Evolutionary conservation across 306 rosid genomes (phyloP).

Genomic region (Urtica urens): DNA sequence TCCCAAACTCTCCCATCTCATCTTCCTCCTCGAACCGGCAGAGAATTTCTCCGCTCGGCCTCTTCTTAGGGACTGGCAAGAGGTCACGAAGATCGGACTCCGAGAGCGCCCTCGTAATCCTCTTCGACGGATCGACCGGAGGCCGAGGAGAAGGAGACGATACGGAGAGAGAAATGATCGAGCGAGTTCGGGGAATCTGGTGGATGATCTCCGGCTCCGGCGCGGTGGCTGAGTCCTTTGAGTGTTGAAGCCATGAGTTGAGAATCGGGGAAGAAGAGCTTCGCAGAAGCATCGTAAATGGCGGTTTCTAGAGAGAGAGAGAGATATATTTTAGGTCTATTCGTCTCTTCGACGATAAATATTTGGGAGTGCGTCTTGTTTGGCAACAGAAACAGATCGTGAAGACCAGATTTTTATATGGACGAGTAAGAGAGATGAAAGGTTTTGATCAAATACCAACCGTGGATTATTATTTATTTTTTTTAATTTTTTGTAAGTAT

Average conservation of each 20-base stretch:
- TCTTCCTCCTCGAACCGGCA: constrained; percentile 18
- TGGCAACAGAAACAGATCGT: neutral
- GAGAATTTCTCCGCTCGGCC: constrained; percentile 13
- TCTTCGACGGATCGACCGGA: neutral
- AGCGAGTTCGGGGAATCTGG: constrained; percentile 12
- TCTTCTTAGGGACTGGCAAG: constrained; percentile 8
- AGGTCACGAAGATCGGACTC: constrained; percentile 24
- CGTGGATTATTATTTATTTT: constrained; percentile 16
- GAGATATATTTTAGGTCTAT: neutral
- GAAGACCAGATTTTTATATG: constrained; percentile 9
- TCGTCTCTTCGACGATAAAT: too few relatives aligned
- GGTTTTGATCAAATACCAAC: constrained; percentile 13
- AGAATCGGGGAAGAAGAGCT: constrained; percentile 29
- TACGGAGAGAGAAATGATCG: constrained; percentile 13
- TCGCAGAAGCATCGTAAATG: constrained; percentile 26
- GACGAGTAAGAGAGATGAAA: neutral
- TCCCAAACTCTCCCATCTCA: neutral
- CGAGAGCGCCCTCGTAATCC: constrained; percentile 14
- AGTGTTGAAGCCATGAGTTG: constrained; percentile 26
- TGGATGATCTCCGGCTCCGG: constrained; percentile 13
- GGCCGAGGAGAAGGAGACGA: constrained; percentile 11
- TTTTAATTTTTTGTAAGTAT: neutral
- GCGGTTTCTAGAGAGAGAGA: neutral
- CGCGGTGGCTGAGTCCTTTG: constrained; percentile 5
- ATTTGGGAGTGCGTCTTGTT: neutral